phyloP scores from a whole-genome alignment of 176 grass and related monocot genomes.

The Juncus effusus region DNA sequence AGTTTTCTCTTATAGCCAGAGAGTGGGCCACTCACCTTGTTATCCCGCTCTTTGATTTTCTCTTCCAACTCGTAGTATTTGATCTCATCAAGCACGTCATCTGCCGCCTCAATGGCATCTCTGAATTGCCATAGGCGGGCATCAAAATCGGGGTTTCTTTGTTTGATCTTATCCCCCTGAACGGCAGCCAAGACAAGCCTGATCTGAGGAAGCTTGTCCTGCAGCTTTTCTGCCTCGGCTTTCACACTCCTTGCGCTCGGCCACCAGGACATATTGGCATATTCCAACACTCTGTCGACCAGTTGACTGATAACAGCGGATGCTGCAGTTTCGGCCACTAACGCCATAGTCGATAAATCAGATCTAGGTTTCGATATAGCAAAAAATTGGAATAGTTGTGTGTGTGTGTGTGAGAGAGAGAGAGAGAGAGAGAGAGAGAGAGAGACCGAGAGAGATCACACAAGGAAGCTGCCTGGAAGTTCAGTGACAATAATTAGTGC shows the following conservation, averaged over 20 bases:
- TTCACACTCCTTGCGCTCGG: background rate
- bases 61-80: conserved; percentile 5
- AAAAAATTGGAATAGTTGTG: background rate
- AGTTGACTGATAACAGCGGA: background rate
- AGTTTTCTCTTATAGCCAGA: conserved; percentile 4
- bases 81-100: conserved; percentile 16
- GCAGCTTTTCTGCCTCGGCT: background rate
- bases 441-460: no score
- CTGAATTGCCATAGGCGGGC: background rate
- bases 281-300: background rate
- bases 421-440: no score
- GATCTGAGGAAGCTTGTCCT: conserved; percentile 1
- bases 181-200: background rate
- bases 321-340: background rate
- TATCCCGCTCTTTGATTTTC: conserved; percentile 3
- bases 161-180: background rate
- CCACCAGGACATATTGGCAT: background rate
- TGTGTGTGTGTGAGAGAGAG: no score
- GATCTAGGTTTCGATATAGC: background rate
- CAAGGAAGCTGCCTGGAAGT: no score
- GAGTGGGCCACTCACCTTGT: conserved; percentile 4
- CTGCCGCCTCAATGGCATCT: conserved; percentile 18
- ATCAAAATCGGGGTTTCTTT: background rate
- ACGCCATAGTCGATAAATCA: background rate
- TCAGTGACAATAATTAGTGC: no score